Base-by-base conservation (phyloP, 306 rosid species). In the Medicago arabica region DNA sequence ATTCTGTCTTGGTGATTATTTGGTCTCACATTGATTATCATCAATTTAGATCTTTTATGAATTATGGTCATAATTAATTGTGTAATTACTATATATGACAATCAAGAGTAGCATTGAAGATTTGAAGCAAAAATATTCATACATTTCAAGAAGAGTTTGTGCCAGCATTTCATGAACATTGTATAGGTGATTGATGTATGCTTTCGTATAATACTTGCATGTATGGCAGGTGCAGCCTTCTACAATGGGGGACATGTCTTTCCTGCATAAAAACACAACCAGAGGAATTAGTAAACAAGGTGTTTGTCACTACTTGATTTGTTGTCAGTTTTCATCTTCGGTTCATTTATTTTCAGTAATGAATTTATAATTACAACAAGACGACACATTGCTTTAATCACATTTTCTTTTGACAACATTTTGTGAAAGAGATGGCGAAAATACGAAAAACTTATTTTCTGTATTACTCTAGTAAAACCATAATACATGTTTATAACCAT, bases 91-190 rank as follows among this genome's bases (percentile, higher is more conserved):
- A 28, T 28, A 28, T 28, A 28, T 28, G 31, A 28, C 31, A 60
- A 21, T 28, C 49, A 64, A 64, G 34, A 11, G 71, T 41, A 18
- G 25, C 40, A 8, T 15, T 47, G 60, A 53, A 38, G 63, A 25
- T 53, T 13, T 61, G 40, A 65, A 43, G 72, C 41, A 53, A 72
- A 66, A 39, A 74, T 49, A 73, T 23, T 18, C 86, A 18, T 87
- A 93, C 98, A 91, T 88, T 85, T 91, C 98, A 8, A 90, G 87
- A 41, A 94, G 90, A 74, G 64, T 94, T 60, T 91, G 96, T 55
- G 97, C 97, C 84, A 94, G 89, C 98, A 94, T 94, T 88, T 94
- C 98, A 46, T 90, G 95, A 67, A 89, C 96, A 78, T 94, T 94
- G 78, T 91, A 86, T 65, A 94, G 80, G 85, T 95, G 97, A 88